Evolutionary conservation across 441 rosid genomes (phyloP).

Genomic region (Omphalea diandra): DNA sequence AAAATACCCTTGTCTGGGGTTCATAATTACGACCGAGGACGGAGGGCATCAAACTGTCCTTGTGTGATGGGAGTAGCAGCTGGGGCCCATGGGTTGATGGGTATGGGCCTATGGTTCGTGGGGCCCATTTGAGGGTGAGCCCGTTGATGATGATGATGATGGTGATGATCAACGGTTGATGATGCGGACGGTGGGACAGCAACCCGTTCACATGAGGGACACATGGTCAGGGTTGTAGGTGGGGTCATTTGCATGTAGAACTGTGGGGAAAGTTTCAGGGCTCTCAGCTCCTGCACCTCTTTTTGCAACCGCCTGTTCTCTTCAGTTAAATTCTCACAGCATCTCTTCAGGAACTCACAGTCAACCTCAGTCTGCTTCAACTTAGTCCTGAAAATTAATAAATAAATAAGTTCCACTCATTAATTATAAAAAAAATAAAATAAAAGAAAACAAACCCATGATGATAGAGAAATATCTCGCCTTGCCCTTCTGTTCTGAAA

Average conservation of each 20-base stretch:
- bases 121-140: slow-evolving; percentile 24
- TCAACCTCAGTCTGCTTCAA: slow-evolving; percentile 97
- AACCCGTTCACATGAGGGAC: slow-evolving; percentile 94
- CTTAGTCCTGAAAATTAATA: slow-evolving; percentile 66
- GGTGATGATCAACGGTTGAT: slow-evolving; percentile 26
- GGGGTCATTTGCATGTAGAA: slow-evolving; percentile 97
- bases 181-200: slow-evolving; percentile 53
- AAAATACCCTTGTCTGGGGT: slow-evolving; percentile 6
- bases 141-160: slow-evolving; percentile 22
- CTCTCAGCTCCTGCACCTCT: slow-evolving; percentile 85
- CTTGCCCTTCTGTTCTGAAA: slow-evolving; percentile 98
- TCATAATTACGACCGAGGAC: slow-evolving; percentile 41
- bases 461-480: slow-evolving; percentile 33
- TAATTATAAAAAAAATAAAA: neutral
- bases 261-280: slow-evolving; percentile 90
- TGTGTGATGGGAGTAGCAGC: slow-evolving; percentile 22
- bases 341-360: slow-evolving; percentile 84
- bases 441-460: neutral
- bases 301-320: slow-evolving; percentile 91
- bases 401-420: neutral
- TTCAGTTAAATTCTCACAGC: slow-evolving; percentile 85
- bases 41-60: slow-evolving; percentile 48
- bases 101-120: slow-evolving; percentile 38
- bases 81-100: slow-evolving; percentile 59
- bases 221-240: slow-evolving; percentile 96